These are phyloP conservation scores for Coccomyxa subellipsoidea DNA, from an alignment of 163 green algal species.

Conservation along the genomic window DNA sequence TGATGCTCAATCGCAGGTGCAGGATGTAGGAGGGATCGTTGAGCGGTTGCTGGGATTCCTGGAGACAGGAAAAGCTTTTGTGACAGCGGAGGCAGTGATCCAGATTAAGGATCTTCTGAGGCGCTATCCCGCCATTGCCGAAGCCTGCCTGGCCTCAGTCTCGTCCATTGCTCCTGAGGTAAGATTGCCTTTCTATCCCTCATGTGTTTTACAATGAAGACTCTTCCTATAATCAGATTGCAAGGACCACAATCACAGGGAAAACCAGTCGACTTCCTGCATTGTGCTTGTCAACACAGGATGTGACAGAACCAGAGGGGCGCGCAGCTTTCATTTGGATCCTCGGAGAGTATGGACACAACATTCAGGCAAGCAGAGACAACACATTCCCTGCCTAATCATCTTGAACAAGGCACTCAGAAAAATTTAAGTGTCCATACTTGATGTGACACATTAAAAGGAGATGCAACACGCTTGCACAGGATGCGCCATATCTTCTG, in stretches of 20 bases:
- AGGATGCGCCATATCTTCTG: slow-evolving; percentile 86
- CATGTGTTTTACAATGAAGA: too few species aligned
- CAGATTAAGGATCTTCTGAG: slow-evolving; percentile 82
- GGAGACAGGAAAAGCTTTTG: slow-evolving; percentile 65
- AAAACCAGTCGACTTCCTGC: not conserved
- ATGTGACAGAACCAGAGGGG: slow-evolving; percentile 42
- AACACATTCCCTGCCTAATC: too few species aligned
- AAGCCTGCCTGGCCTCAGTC: slow-evolving; percentile 54
- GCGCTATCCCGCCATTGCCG: slow-evolving; percentile 74
- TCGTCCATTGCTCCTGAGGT: slow-evolving; percentile 34
- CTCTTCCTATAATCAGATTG: too few species aligned
- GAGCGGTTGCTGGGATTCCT: slow-evolving; percentile 92
- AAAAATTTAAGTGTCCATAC: not conserved
- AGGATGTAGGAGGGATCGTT: slow-evolving; percentile 80
- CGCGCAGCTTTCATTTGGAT: slow-evolving; percentile 87
- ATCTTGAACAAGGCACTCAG: too few species aligned
- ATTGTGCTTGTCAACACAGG: slow-evolving; percentile 7
- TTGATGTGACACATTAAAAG: not conserved
- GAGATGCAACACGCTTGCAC: slow-evolving; percentile 1
- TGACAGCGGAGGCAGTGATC: slow-evolving; percentile 86
- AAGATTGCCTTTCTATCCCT: not conserved
- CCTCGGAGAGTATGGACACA: slow-evolving; percentile 78
- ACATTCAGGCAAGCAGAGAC: slow-evolving; percentile 70
- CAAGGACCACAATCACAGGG: too few species aligned
- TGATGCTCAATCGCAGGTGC: too few species aligned